Conservation (phyloP, 2,329 filamentous ascomycete genomes). For the Tolypocladium ovalisporum region DNA sequence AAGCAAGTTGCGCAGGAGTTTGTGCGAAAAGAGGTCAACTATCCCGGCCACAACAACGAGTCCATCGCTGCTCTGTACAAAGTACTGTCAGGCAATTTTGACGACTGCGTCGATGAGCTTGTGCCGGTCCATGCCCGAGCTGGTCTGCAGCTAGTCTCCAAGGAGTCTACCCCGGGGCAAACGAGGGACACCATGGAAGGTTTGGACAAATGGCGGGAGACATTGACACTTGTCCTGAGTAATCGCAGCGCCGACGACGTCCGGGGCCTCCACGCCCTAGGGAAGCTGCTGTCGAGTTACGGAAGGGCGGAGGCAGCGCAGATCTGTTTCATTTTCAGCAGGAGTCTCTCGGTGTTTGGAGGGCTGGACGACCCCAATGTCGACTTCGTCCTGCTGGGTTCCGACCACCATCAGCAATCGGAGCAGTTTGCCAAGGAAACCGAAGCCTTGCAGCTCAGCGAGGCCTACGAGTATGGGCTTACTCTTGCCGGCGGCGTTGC, state of each 20-base stretch:
- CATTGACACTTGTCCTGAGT: conserved; percentile 71
- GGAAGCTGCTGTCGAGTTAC: conserved; percentile 73
- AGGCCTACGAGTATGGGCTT: conserved; percentile 86
- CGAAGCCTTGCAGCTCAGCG: conserved; percentile 85
- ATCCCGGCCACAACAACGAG: conserved; percentile 67
- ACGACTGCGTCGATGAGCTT: conserved; percentile 91
- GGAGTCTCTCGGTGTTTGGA: conserved; percentile 58
- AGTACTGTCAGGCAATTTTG: conserved; percentile 83
- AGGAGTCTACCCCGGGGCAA: conserved; percentile 47
- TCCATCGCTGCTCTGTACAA: conserved; percentile 87
- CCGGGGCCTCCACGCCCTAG: conserved; percentile 67
- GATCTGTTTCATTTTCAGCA: conserved; percentile 84
- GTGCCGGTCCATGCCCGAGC: conserved; percentile 87
- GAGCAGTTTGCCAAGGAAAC: conserved; percentile 68
- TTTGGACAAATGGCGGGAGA: conserved; percentile 89
- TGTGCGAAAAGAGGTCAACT: conserved; percentile 86
- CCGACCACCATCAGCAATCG: conserved; percentile 63
- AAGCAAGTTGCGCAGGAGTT: conserved; percentile 94
- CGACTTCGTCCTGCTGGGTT: conserved; percentile 74
- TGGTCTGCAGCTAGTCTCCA: conserved; percentile 82
- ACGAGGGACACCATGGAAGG: conserved; percentile 70
- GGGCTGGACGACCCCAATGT: conserved; percentile 73
- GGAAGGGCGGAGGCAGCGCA: conserved; percentile 85
- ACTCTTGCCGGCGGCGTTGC: conserved; percentile 52
- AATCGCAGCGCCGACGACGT: conserved; percentile 77